Percentiles rank a stretch among this genome's conserved stretches.
Evolutionary conservation across 352 stramenopile genomes (phyloP).

Genomic region (Phytopythium ostracodes): DNA sequence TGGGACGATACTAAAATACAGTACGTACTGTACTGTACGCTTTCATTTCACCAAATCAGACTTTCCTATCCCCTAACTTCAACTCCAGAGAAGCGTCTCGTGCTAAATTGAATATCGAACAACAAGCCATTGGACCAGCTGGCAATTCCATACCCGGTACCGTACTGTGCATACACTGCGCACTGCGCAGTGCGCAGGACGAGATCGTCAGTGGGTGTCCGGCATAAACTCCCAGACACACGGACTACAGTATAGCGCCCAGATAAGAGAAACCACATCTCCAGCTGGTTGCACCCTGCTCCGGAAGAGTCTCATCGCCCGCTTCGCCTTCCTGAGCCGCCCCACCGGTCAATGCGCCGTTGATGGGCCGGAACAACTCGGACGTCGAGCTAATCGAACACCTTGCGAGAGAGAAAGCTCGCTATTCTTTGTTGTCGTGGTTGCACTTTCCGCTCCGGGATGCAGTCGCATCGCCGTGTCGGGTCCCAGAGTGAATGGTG

Average conservation of each 20-base stretch:
- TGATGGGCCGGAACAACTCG: background rate
- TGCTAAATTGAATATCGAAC: background rate
- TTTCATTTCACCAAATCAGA: background rate
- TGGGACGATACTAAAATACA: background rate
- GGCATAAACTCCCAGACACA: background rate
- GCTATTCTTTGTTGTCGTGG: slow-evolving; percentile 4
- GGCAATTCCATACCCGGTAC: too few species aligned
- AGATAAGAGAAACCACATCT: background rate
- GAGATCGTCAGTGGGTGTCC: too few species aligned
- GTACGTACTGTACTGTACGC: background rate
- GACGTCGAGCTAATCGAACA: slow-evolving; percentile 1
- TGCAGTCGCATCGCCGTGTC: background rate
- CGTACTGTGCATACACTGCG: too few species aligned
- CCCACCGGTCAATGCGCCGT: too few species aligned
- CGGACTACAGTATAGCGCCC: too few species aligned
- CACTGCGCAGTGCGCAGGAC: too few species aligned
- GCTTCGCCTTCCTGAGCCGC: background rate
- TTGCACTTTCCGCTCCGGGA: slow-evolving; percentile 2
- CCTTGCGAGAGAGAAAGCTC: background rate
- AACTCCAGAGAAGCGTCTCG: background rate
- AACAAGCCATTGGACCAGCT: background rate
- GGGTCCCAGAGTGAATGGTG: background rate
- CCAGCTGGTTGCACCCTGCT: slow-evolving; percentile 1
- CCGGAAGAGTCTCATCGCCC: background rate
- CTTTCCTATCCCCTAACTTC: background rate